A percentile compares a stretch with the other conserved stretches of the same genome.
These are phyloP conservation scores for Phytopythium sindhum DNA, from an alignment of 352 stramenopile species.

Conservation along the genomic window DNA sequence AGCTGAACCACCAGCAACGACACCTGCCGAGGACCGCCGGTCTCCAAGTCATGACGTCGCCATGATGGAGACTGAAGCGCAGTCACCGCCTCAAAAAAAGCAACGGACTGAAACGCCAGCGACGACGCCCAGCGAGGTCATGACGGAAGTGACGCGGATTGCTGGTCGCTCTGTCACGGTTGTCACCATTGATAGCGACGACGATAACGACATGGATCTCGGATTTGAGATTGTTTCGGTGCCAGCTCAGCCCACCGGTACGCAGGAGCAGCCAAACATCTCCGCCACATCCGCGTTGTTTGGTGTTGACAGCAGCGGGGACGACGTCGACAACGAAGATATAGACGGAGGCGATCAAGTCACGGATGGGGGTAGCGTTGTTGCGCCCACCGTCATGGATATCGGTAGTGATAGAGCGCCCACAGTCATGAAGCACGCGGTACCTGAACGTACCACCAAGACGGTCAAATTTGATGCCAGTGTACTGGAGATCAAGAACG, in stretches of 20 bases:
- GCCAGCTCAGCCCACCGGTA: neutral
- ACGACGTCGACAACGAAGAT: constrained; percentile 4
- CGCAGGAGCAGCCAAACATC: neutral
- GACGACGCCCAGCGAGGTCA: neutral
- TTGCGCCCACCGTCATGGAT: neutral
- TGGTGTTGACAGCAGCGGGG: neutral
- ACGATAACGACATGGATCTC: constrained; percentile 2
- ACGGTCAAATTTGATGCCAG: neutral
- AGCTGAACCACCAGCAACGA: neutral
- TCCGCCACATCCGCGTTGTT: neutral
- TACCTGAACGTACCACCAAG: neutral
- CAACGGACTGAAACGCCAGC: neutral
- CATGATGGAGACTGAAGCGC: neutral
- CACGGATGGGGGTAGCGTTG: constrained; percentile 7
- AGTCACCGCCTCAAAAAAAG: neutral
- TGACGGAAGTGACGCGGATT: neutral
- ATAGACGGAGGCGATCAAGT: constrained; percentile 1
- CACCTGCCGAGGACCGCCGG: neutral
- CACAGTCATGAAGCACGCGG: constrained; percentile 2
- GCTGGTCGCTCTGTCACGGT: neutral
- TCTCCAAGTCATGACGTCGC: neutral
- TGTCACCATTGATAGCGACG: constrained; percentile 1
- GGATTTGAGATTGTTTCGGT: neutral
- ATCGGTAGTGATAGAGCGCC: neutral
- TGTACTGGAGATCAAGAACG: neutral